Evolutionary conservation across 768 basidiomycete species (phyloP), one percentile per base, ranked within the genome.

Genomic region (Lactarius deliciosus): DNA sequence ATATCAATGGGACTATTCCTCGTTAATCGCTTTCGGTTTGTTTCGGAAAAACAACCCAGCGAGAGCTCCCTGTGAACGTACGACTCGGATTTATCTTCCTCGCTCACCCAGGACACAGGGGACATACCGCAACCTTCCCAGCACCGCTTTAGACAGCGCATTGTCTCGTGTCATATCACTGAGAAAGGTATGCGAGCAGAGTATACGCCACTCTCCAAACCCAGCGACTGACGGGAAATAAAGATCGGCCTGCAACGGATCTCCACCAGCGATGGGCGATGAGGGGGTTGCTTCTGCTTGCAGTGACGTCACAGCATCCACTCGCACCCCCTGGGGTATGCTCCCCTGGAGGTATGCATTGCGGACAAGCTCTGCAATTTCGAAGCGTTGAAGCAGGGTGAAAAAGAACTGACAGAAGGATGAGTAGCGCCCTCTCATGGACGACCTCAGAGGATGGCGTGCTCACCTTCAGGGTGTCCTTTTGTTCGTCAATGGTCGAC

Each of bases 1-100:
- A 70, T 65, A 5, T 70, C 67, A 13, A 70, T 32, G 0, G 63
- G 69, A n/a, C 64, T 69, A 25, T 69, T 41, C 25, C 13, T 68
- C 3, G 69, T 65, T 38, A 70, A 38, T 5, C 40, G 41, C 38
- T 43, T 68, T 32, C 65, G 64, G 4, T 70, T 70, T 3, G 64
- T 61, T 22, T 63, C 20, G 8, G 68, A 69, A 34, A 70, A 70
- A 34, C 28, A 63, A 2, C 68, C 68, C 8, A 30, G 32, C 8
- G 68, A 69, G 30, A 70, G 61, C 22, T 69, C 68, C 47, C 68
- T 70, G 36, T 6, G 5, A 55, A 16, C 2, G 40, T 3, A n/a
- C 58, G 34, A 34, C 34, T 9, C 8, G 34, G 18, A 16, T 22
- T 40, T 25, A 40, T 7, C 22, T 16, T 18, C 40, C 40, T 11